These are phyloP conservation scores for Monosporascus ibericus DNA, from an alignment of 2,329 filamentous ascomycete species.

Conservation along the genomic window DNA sequence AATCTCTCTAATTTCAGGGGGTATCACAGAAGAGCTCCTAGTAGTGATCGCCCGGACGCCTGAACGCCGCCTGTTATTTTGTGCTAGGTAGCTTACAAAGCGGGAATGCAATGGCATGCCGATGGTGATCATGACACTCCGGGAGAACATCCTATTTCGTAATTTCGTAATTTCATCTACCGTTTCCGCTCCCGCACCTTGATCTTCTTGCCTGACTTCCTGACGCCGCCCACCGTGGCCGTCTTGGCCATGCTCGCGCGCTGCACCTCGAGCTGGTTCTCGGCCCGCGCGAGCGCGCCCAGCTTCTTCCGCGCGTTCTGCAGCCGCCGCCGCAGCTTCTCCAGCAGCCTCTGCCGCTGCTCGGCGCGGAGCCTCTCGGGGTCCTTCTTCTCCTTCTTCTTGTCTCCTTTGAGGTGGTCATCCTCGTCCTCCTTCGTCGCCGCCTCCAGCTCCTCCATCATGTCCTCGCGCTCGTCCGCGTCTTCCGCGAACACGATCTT, in stretches of 20 bases:
- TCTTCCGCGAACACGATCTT: conserved; percentile 48
- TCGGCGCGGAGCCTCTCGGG: conserved; percentile 30
- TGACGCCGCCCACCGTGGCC: conserved; percentile 52
- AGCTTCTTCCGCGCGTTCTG: conserved; percentile 48
- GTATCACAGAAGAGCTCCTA: neutral
- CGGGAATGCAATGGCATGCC: too few species aligned
- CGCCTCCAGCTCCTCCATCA: conserved; percentile 12
- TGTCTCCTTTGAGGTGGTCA: conserved; percentile 5
- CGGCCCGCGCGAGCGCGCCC: conserved; percentile 47
- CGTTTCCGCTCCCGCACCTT: conserved; percentile 58
- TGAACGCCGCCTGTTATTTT: neutral
- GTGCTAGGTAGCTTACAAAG: too few species aligned
- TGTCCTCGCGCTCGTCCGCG: conserved; percentile 29
- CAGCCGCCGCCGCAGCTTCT: conserved; percentile 43
- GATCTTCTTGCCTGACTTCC: conserved; percentile 55
- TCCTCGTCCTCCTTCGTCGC: conserved; percentile 10
- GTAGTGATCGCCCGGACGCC: neutral
- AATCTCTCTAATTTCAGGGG: neutral
- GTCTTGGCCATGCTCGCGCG: conserved; percentile 61
- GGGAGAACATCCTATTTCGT: too few species aligned
- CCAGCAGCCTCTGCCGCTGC: conserved; percentile 34
- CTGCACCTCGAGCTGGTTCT: conserved; percentile 52
- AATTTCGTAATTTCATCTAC: conserved; percentile 22
- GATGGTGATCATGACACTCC: too few species aligned
- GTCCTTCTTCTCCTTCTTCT: conserved; percentile 20